Conservation (phyloP, 1,284 basidiomycete species). For the Trametes pubescens region DNA sequence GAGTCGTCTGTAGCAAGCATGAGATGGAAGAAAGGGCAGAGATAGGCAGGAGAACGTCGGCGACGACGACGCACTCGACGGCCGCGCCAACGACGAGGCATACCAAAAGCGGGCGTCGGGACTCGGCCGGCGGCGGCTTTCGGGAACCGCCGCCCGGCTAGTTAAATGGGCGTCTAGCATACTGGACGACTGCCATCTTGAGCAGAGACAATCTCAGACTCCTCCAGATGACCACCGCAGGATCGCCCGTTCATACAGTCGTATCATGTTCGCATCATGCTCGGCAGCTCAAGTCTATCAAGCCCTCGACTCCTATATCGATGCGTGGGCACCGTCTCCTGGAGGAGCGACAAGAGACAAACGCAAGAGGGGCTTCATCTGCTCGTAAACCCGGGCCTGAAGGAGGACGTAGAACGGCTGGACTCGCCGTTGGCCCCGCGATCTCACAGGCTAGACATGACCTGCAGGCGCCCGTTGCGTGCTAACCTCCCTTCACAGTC, state of each 20-base stretch:
- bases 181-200: constrained; percentile 20
- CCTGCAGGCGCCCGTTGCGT: background rate
- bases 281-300: constrained; percentile 18
- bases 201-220: constrained; percentile 28
- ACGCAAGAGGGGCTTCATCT: background rate
- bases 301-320: background rate
- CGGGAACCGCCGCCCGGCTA: background rate
- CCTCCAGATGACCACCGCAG: constrained; percentile 16
- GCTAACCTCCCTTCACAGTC: constrained; percentile 26
- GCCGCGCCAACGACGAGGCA: constrained; percentile 10
- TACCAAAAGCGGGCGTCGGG: constrained; percentile 7
- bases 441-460: constrained; percentile 13
- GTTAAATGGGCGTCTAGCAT: constrained; percentile 15
- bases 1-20: too few species aligned
- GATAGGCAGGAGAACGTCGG: background rate
- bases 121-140: constrained; percentile 5
- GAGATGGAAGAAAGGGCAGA: too few species aligned
- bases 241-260: constrained; percentile 10
- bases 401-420: constrained; percentile 1
- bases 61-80: background rate
- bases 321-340: background rate
- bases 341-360: background rate
- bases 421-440: constrained; percentile 10
- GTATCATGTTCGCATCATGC: constrained; percentile 32
- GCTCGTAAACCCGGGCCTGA: background rate